phyloP scores from a whole-genome alignment of 371 early-diverging fungal genomes.

The Mortierella sp. region DNA sequence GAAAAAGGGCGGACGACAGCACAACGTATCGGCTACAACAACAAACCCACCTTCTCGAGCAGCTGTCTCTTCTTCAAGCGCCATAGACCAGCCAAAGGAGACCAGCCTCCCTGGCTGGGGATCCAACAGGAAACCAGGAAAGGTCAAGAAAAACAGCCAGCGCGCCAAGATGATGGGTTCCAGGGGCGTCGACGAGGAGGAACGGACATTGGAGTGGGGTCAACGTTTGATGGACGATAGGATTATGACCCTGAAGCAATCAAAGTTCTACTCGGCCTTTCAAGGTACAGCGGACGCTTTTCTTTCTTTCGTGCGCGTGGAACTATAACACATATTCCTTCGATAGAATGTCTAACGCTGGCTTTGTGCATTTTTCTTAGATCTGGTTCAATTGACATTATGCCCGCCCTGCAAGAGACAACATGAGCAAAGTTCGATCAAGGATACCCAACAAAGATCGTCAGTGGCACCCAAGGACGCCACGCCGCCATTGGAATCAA shows the following conservation, averaged over 20 bases:
- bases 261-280: constrained; percentile 44
- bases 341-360: neutral
- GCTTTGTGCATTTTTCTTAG: neutral
- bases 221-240: constrained; percentile 32
- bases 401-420: constrained; percentile 28
- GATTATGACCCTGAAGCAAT: constrained; percentile 31
- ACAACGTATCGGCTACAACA: neutral
- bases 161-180: constrained; percentile 41
- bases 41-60: neutral
- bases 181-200: constrained; percentile 2
- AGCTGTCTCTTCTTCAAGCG: neutral
- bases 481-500: neutral
- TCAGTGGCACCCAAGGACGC: neutral
- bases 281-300: constrained; percentile 24
- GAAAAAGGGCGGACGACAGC: constrained; percentile 23
- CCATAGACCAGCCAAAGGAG: neutral
- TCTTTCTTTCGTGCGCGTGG: neutral
- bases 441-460: neutral
- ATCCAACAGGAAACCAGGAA: constrained; percentile 14
- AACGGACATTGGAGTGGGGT: constrained; percentile 41
- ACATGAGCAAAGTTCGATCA: neutral
- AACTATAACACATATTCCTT: neutral
- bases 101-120: constrained; percentile 47
- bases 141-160: constrained; percentile 51
- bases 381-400: constrained; percentile 30